Evolutionary conservation across 2,329 filamentous ascomycete species (phyloP).

Genomic region (Fusarium tricinctum): DNA sequence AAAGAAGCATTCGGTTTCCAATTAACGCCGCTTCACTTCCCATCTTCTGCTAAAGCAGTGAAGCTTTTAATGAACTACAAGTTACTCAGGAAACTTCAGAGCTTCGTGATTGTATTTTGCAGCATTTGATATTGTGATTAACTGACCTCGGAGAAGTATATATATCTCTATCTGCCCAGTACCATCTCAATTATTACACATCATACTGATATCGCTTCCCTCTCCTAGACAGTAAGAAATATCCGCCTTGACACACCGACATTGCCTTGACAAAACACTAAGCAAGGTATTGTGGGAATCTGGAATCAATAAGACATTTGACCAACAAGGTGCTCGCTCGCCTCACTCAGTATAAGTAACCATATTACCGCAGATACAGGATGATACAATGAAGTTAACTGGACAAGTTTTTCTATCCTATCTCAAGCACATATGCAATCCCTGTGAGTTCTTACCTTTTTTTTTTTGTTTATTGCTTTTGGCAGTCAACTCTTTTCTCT

Average conservation of each 20-base stretch:
- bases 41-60: not conserved
- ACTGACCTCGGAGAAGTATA: not conserved
- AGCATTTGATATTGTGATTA: constrained; percentile 2
- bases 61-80: not conserved
- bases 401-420: not conserved
- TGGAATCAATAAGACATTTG: constrained; percentile 9
- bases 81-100: not conserved
- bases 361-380: not conserved
- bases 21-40: not conserved
- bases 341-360: not conserved
- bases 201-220: not conserved
- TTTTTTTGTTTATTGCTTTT: not conserved
- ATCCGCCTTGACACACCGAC: not conserved
- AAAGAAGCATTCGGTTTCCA: not conserved
- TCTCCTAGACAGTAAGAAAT: not conserved
- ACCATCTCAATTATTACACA: not conserved
- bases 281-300: not conserved
- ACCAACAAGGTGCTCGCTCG: constrained; percentile 41
- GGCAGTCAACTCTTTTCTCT: not conserved
- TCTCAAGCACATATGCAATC: not conserved
- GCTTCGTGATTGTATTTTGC: not conserved
- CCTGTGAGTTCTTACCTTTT: constrained; percentile 15
- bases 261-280: not conserved
- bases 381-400: not conserved
- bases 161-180: not conserved